A percentile compares a stretch with the other conserved stretches of the same genome.
These are phyloP conservation scores for Aspergillus spinulosporus DNA, from an alignment of 2,329 filamentous ascomycete genomes.

Conservation along the genomic window DNA sequence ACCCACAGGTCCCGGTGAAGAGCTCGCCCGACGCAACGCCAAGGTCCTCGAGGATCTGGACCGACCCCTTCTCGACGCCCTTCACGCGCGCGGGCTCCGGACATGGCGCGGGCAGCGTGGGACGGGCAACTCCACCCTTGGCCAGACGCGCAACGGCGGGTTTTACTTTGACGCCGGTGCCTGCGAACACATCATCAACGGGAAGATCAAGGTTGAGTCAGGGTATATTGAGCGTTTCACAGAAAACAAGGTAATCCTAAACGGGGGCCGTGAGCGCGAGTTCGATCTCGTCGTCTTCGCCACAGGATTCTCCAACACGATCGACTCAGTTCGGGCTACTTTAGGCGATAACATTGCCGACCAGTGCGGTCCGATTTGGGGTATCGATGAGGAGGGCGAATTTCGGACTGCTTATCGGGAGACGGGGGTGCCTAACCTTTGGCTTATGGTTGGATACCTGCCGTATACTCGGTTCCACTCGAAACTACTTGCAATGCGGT, in stretches of 20 bases:
- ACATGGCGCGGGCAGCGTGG: conserved; percentile 39
- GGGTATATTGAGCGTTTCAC: conserved; percentile 14
- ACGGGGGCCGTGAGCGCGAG: conserved; percentile 33
- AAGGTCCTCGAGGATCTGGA: conserved; percentile 26
- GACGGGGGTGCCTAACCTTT: too few relatives aligned
- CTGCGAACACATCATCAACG: conserved; percentile 30
- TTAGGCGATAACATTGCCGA: conserved; percentile 28
- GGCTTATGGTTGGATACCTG: too few relatives aligned
- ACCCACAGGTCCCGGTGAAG: conserved; percentile 16
- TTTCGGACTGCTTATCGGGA: too few relatives aligned
- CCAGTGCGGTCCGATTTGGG: conserved; percentile 28
- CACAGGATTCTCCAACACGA: conserved; percentile 30
- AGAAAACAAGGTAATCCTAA: conserved; percentile 34
- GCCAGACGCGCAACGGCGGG: conserved; percentile 34
- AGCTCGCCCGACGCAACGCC: conserved; percentile 22
- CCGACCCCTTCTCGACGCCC: conserved; percentile 23
- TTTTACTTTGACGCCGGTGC: conserved; percentile 36
- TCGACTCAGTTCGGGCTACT: conserved; percentile 26
- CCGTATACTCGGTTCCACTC: too few relatives aligned
- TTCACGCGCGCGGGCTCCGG: conserved; percentile 30
- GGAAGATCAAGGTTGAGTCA: conserved; percentile 31
- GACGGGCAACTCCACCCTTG: conserved; percentile 32
- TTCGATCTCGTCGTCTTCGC: conserved; percentile 36
- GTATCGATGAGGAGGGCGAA: too few relatives aligned
- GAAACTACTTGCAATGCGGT: too few relatives aligned